These are phyloP conservation scores for Paramecium primaurelia DNA, from an alignment of 73 alveolate genomes.

Conservation along the genomic window DNA sequence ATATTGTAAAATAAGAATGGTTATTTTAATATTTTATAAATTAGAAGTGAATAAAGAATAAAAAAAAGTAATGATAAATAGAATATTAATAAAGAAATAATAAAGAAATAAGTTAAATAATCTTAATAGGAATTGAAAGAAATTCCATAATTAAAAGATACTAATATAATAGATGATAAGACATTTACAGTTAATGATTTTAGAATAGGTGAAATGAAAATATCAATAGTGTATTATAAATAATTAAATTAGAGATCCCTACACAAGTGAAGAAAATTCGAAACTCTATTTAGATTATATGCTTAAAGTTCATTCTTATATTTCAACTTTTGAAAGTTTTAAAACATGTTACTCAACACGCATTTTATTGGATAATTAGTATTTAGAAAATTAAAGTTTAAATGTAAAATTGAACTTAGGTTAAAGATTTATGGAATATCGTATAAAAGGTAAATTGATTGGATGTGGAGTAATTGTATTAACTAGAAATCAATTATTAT, in stretches of 20 bases:
- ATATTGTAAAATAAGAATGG: background rate
- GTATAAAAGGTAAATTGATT: conserved; percentile 75
- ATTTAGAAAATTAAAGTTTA: background rate
- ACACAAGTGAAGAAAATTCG: background rate
- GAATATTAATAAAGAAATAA: background rate
- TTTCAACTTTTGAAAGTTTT: background rate
- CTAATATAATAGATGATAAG: background rate
- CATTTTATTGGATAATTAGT: background rate
- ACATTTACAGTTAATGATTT: background rate
- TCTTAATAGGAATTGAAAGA: background rate
- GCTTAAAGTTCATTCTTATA: background rate
- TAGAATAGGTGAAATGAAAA: background rate
- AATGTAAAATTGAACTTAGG: conserved; percentile 64
- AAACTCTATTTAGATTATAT: background rate
- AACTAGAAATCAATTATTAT: conserved; percentile 66
- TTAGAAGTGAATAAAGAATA: background rate
- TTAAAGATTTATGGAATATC: conserved; percentile 76
- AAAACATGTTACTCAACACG: background rate
- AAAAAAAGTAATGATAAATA: background rate
- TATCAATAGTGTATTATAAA: background rate
- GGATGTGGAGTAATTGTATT: conserved; percentile 87
- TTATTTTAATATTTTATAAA: background rate
- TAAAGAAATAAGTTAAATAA: background rate
- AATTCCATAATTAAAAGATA: background rate
- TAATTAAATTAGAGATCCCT: background rate